Base-by-base conservation (phyloP, 2,329 filamentous ascomycete species). In the Clarireedia homoeocarpa region DNA sequence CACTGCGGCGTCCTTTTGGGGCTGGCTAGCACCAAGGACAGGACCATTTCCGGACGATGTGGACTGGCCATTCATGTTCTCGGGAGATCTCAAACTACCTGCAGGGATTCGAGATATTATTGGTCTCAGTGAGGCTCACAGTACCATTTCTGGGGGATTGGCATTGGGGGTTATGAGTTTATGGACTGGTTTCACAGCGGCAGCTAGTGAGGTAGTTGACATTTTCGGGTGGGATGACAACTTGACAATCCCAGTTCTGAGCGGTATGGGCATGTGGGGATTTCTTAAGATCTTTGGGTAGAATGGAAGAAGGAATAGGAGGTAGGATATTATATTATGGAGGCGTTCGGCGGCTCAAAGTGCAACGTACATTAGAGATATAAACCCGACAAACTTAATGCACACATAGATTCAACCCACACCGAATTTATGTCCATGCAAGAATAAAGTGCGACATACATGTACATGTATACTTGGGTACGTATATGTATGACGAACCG, bases 161-260 rank as follows among this genome's bases (percentile, higher is more conserved):
- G 94, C 94, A 1, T 76, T 97, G 38, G 86, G 83, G 4, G 75
- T 89, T 57, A 84, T 97, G 82, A 89, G 90, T 68, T 62, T 96
- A 40, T 89, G 88, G 74, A 91, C 91, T 6, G 94, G 94, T n/a
- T 73, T 97, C 45, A 83, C 92, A 53, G 94, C 91, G 44, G 89
- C 91, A 56, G 84, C 85, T 46, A 96, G 91, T 67, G 94, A 99
- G 73, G 87, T 92, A 15, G 79, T 96, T 47, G 91, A 99, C 73
- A 68, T 97, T 0, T 96, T 91, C 70, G 89, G 91, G 48, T 91
- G 90, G 88, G 94, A 99, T 68, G 94, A 99, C 73, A 99, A 99
- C 72, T 76, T 99, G 65, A 97, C 92, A 50, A 99, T 99, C 71
- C 94, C 94, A 2, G 84, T 95, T 26, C 77, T 99, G 50, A 96